A percentile compares a stretch with the other conserved stretches of the same genome.
Evolutionary conservation across 805 yeast genomes (phyloP).

Genomic region (Pichia gijzeniarum): DNA sequence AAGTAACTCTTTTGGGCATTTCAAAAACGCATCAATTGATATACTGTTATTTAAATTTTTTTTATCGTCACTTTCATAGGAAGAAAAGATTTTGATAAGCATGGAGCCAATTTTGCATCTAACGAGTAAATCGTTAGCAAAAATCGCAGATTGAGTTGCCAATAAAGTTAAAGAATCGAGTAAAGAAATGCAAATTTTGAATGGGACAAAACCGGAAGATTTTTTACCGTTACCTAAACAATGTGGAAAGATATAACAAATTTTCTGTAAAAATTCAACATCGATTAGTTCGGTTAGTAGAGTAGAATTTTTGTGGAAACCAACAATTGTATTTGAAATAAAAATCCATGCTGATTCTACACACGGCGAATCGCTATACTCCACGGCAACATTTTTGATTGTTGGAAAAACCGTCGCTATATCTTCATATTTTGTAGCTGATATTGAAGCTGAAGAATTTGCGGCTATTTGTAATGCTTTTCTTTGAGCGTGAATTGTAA

Average conservation of each 20-base stretch:
- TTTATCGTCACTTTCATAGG: conserved; percentile 36
- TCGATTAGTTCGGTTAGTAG: conserved; percentile 40
- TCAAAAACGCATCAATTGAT: conserved; percentile 66
- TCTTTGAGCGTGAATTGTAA: conserved; percentile 83
- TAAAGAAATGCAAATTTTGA: conserved; percentile 35
- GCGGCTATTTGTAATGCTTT: conserved; percentile 71
- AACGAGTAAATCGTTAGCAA: conserved; percentile 40
- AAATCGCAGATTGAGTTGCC: conserved; percentile 37
- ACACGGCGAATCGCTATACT: conserved; percentile 51
- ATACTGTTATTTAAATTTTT: conserved; percentile 16
- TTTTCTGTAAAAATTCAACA: conserved; percentile 30
- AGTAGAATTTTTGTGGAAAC: conserved; percentile 39
- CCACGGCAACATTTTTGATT: conserved; percentile 49
- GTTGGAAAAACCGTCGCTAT: conserved; percentile 53
- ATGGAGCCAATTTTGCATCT: conserved; percentile 44
- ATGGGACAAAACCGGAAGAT: conserved; percentile 25
- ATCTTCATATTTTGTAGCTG: conserved; percentile 36
- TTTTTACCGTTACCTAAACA: conserved; percentile 25
- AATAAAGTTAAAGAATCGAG: conserved; percentile 40
- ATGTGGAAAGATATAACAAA: conserved; percentile 23
- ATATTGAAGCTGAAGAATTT: conserved; percentile 52
- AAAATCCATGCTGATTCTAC: conserved; percentile 63
- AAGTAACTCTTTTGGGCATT: conserved; percentile 63
- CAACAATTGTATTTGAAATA: conserved; percentile 49
- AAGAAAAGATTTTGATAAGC: conserved; percentile 37